A percentile compares a stretch with the other conserved stretches of the same genome.
phyloP scores from a whole-genome alignment of 306 rosid genomes.

The Hippophae gyantsensis region DNA sequence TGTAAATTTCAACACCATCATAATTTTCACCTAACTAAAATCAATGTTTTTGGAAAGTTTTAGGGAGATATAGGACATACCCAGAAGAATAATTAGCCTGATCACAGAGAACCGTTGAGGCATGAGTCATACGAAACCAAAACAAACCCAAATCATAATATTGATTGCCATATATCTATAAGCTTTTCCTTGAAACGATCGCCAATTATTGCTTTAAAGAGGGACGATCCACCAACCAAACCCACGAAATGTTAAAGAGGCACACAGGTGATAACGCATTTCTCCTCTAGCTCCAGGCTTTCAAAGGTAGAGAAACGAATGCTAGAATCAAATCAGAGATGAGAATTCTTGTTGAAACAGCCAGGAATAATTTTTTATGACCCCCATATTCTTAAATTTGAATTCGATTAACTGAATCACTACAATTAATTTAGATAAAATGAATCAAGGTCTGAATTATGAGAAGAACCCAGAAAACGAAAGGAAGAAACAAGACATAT shows the following conservation, averaged over 20 bases:
- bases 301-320: conserved; percentile 3
- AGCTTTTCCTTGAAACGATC: conserved; percentile 1
- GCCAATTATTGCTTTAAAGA: background rate
- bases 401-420: too few relatives aligned
- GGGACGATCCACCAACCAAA: background rate
- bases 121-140: background rate
- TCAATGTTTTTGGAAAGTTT: conserved; percentile 16
- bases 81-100: conserved; percentile 9
- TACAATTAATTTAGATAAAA: too few relatives aligned
- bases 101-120: conserved; percentile 8
- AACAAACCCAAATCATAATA: conserved; percentile 1
- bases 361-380: too few relatives aligned
- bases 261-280: conserved; percentile 6
- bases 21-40: background rate
- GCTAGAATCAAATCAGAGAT: too few relatives aligned
- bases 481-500: background rate
- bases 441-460: too few relatives aligned
- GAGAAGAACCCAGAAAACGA: conserved; percentile 5
- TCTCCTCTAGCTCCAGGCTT: conserved; percentile 1
- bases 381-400: too few relatives aligned
- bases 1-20: background rate
- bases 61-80: conserved; percentile 5
- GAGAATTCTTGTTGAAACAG: too few relatives aligned
- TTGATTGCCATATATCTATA: conserved; percentile 1
- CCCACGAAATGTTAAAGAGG: conserved; percentile 2